Evolutionary conservation across 257 asterid genomes (phyloP).

Genomic region (Ajuga chamaepitys): DNA sequence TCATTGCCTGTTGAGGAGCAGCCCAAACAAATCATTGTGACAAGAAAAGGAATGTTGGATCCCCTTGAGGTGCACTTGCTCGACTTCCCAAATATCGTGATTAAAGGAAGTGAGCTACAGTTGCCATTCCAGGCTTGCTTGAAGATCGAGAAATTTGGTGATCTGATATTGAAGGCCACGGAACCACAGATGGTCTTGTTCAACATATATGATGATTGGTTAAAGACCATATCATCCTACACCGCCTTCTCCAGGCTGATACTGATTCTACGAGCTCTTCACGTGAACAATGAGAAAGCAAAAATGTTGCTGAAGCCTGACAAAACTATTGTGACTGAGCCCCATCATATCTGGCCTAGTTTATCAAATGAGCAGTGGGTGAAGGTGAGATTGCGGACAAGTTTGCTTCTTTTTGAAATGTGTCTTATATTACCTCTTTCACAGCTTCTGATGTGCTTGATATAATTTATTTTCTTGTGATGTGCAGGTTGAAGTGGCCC

Average conservation of each 20-base stretch:
- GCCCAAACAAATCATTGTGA: slow-evolving; percentile 94
- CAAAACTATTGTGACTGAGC: slow-evolving; percentile 84
- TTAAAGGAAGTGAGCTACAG: slow-evolving; percentile 99
- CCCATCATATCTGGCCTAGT: slow-evolving; percentile 99
- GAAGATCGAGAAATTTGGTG: slow-evolving; percentile 98
- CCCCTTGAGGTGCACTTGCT: slow-evolving; percentile 98
- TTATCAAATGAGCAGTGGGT: slow-evolving; percentile 93
- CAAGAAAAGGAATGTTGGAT: slow-evolving; percentile 98
- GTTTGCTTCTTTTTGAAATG: not conserved
- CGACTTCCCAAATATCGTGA: slow-evolving; percentile 95
- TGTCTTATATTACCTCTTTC: not conserved
- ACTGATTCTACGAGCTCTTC: slow-evolving; percentile 87
- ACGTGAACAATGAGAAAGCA: slow-evolving; percentile 92
- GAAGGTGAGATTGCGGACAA: slow-evolving; percentile 48
- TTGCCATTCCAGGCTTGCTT: slow-evolving; percentile 99
- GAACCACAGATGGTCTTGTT: slow-evolving; percentile 99
- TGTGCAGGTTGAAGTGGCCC: slow-evolving; percentile 91
- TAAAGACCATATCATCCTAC: slow-evolving; percentile 89
- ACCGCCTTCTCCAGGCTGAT: slow-evolving; percentile 97
- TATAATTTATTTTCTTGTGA: not conserved
- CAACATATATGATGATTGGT: slow-evolving; percentile 98
- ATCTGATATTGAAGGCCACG: slow-evolving; percentile 92
- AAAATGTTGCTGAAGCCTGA: slow-evolving; percentile 99
- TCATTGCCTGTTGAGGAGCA: slow-evolving; percentile 98
- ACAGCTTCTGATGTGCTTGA: not conserved